Evolutionary conservation across 768 basidiomycete genomes (phyloP).

Genomic region (Mycena leptocephala): DNA sequence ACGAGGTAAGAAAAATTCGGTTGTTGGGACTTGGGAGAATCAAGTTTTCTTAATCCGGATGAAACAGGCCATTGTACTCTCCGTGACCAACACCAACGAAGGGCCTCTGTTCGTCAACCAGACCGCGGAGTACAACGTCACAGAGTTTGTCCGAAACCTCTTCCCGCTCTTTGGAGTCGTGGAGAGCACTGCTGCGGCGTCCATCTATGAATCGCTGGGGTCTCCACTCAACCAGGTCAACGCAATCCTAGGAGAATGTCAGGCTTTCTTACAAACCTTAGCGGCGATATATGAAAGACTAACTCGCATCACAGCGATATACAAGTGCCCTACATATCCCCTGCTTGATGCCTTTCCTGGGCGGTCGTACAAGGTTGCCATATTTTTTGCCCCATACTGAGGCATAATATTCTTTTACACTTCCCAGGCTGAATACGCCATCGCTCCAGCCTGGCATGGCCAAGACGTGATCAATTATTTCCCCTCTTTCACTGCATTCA

Average conservation of each 20-base stretch:
- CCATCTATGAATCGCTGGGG: constrained; percentile 32
- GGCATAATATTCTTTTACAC: background rate
- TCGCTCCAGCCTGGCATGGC: background rate
- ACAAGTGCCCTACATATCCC: background rate
- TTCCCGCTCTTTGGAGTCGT: constrained; percentile 35
- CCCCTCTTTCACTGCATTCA: background rate
- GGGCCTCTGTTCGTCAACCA: constrained; percentile 43
- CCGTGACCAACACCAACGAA: constrained; percentile 46
- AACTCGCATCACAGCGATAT: background rate
- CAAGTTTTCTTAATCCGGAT: too few relatives aligned
- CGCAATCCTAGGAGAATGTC: constrained; percentile 43
- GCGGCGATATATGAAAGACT: background rate
- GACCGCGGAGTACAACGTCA: constrained; percentile 15
- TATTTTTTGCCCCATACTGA: background rate
- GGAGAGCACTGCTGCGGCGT: constrained; percentile 11
- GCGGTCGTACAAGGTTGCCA: background rate
- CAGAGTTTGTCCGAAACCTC: constrained; percentile 37
- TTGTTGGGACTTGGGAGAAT: too few relatives aligned
- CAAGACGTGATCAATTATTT: constrained; percentile 1
- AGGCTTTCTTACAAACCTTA: background rate
- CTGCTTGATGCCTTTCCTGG: background rate
- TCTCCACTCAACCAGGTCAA: constrained; percentile 38
- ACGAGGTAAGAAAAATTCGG: too few relatives aligned
- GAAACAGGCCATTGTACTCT: constrained; percentile 32
- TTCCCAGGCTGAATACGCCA: background rate